Base-by-base conservation (phyloP, 495 filamentous ascomycete genomes). In the Podospora pseudoanserina region DNA sequence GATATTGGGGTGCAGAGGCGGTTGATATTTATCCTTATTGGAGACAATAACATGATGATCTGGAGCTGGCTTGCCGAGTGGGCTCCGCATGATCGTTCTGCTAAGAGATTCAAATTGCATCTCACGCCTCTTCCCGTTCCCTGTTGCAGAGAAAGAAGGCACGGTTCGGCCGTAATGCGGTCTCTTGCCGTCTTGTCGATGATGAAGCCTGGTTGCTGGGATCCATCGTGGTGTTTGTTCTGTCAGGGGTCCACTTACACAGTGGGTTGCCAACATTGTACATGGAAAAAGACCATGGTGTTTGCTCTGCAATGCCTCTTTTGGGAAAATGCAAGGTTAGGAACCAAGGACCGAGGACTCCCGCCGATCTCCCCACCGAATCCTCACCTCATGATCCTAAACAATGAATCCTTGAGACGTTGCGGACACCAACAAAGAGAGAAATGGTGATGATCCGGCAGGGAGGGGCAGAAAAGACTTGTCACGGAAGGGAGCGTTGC, bases 21-120 rank as follows among this genome's bases (percentile, higher is more conserved):
- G 27, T 63, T 63, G 61, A 44, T 63, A 63, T 63, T 63, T 63
- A 63, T 63, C 61, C 61, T 63, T 63, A 63, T 63, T 63, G 32
- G 20, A 49, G 30, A 49, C 18, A 32, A 18, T 34, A n/a, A 32
- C 55, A 19, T 58, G 55, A 58, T 58, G 55, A 49, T 49, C 39
- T 49, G 2, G 59, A 61, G 59, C 59, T 61, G 16, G 59, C 18
- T 20, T 58, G 18, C 56, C 16, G 56, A 27, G 26, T 28, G 13
- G n/a, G 5, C 34, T 63, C 60, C 55, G n/a, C n/a, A 58, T 26
- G 55, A 58, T 20, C 23, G 55, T 19, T 7, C n/a, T 58, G 55
- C 23, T 19, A 7, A 58, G 55, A 20, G 23, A 58, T 19, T 5
- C 55, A 26, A 56, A 58, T 19, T 58, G 55, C 55, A 58, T 58